Evolutionary conservation across 1,284 basidiomycete species (phyloP).

Genomic region (Ganoderma sp.): DNA sequence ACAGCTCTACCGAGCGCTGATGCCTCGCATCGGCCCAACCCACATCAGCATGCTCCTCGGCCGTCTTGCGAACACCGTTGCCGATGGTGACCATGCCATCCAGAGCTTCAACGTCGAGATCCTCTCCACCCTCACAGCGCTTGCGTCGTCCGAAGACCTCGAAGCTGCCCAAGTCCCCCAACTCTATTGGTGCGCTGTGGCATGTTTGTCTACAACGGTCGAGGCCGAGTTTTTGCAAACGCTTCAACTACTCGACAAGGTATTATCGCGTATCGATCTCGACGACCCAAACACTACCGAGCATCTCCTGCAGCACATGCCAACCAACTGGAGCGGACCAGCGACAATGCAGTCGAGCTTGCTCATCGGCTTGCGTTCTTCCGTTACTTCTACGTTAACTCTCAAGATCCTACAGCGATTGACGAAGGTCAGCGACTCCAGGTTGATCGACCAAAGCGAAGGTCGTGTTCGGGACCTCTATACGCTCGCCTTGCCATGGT

Average conservation of each 20-base stretch:
- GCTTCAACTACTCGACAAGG: conserved; percentile 68
- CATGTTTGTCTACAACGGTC: conserved; percentile 83
- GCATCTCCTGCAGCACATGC: conserved; percentile 70
- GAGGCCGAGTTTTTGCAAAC: conserved; percentile 83
- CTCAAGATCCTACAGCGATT: conserved; percentile 76
- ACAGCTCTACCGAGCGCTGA: conserved; percentile 88
- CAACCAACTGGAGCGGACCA: conserved; percentile 75
- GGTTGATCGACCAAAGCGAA: conserved; percentile 75
- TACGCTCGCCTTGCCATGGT: conserved; percentile 87
- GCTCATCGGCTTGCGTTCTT: conserved; percentile 83
- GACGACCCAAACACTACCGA: conserved; percentile 69
- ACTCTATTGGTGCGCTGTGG: conserved; percentile 87
- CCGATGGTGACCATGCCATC: conserved; percentile 76
- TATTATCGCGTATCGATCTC: conserved; percentile 79
- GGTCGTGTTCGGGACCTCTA: conserved; percentile 86
- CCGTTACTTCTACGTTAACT: conserved; percentile 69
- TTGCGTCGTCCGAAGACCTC: conserved; percentile 65
- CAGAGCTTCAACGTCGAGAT: conserved; percentile 88
- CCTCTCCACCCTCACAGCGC: conserved; percentile 75
- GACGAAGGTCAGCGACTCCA: conserved; percentile 64
- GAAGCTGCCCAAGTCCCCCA: conserved; percentile 75
- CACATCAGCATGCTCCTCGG: conserved; percentile 85
- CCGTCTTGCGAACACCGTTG: conserved; percentile 85
- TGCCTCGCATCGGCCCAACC: conserved; percentile 71
- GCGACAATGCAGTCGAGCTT: conserved; percentile 78